Base-by-base conservation (phyloP, 2,329 filamentous ascomycete species). In the Diaporthe batatas region DNA sequence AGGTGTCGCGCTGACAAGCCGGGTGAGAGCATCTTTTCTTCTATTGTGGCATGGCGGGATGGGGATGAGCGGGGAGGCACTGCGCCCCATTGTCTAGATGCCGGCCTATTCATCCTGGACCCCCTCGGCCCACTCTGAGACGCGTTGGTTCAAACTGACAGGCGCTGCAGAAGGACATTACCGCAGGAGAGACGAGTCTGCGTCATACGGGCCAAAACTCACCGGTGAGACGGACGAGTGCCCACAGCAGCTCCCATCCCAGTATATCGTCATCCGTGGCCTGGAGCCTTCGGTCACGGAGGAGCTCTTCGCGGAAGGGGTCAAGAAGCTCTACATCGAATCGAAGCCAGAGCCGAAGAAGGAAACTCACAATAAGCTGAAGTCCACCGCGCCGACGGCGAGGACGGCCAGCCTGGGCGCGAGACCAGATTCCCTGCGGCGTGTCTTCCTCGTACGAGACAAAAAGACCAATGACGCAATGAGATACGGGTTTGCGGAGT, bases 401-500 rank as follows among this genome's bases (percentile, higher is more conserved):
- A 87, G 88, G 74, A 86, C 85, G 11, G 84, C 88, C 25, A 91
- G 92, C 16, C 85, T 91, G 1, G 94, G 94, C 51, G 94, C 94
- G 5, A 89, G 88, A 72, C 90, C 92, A 42, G 91, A 91, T 25
- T 94, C 93, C n/a, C 83, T 97, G 11, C 90, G 92, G 74, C 90
- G 94, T 68, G 90, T 96, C 1, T 89, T 96, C 74, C 83, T 97
- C 34, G 91, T 96, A 77, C 90, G 94, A 71, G 93, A 96, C 79
- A 88, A 91, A 57, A 87, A 86, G 74, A 92, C 87, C 5, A 89
- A 94, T 70, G 91, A 93, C 74, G 94, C 92, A 68, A 93, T 93
- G 87, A 90, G 91, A 76, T 97, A 94, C 77, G 94, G 94, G 0
- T 97, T 97, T 81, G 94, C 91, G 0, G 94, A 97, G 80, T 97